Conservation (phyloP, 2,329 filamentous ascomycete species). For the Aspergillus tamarii region DNA sequence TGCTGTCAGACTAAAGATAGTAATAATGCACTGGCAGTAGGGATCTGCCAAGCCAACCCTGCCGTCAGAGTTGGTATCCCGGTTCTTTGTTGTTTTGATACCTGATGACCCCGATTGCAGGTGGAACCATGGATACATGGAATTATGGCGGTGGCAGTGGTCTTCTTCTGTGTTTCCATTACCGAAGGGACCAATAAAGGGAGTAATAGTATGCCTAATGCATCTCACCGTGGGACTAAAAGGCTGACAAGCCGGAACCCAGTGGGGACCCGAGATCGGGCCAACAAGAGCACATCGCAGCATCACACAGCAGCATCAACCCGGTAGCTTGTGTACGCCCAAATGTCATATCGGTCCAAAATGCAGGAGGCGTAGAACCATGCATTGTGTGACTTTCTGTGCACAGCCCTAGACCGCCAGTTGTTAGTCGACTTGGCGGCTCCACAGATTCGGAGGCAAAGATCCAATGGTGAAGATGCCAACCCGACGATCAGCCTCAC, state of each 20-base stretch:
- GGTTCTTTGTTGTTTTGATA: background rate
- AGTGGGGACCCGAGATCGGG: background rate
- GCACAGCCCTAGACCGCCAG: slow-evolving; percentile 7
- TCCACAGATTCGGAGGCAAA: background rate
- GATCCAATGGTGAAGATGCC: background rate
- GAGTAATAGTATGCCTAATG: background rate
- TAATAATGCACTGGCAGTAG: background rate
- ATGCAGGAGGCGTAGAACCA: background rate
- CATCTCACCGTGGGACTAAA: background rate
- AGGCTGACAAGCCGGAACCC: background rate
- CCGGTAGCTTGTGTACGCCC: too few species aligned
- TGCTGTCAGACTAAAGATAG: slow-evolving; percentile 4
- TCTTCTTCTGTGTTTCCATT: background rate
- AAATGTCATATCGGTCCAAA: too few species aligned
- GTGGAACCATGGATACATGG: background rate
- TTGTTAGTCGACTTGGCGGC: slow-evolving; percentile 3
- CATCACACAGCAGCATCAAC: background rate
- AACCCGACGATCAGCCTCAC: slow-evolving; percentile 5
- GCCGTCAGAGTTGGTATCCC: background rate
- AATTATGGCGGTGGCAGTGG: background rate
- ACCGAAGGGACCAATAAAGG: background rate
- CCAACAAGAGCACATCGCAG: background rate
- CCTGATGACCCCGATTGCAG: background rate
- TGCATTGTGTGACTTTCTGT: background rate
- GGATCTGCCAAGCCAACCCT: background rate